phyloP scores from a whole-genome alignment of 768 basidiomycete genomes.

The Hericium alpestre region DNA sequence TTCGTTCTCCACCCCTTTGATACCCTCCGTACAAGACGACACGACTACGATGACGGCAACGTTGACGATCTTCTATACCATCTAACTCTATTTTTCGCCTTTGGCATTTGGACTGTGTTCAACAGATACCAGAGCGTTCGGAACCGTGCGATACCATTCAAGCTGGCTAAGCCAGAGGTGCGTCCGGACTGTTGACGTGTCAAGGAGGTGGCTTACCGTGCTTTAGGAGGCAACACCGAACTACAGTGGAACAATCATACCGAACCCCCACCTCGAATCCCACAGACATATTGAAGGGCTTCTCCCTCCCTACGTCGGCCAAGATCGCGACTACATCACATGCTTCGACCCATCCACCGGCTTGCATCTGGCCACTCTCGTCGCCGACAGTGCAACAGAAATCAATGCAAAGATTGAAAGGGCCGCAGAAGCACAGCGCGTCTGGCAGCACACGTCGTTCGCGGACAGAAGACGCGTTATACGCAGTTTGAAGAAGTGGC shows the following conservation, averaged over 20 bases:
- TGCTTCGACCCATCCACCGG: conserved; percentile 88
- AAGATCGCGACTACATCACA: conserved; percentile 65
- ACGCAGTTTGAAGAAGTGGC: conserved; percentile 82
- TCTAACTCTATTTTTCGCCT: conserved; percentile 57
- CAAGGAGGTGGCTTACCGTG: conserved; percentile 1
- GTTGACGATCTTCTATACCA: conserved; percentile 53
- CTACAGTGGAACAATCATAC: conserved; percentile 47
- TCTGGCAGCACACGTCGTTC: conserved; percentile 72
- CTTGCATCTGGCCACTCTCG: conserved; percentile 64
- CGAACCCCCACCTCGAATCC: conserved; percentile 50
- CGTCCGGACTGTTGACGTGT: conserved; percentile 12
- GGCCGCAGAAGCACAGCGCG: conserved; percentile 56
- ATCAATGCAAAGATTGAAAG: conserved; percentile 62
- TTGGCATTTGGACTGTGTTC: conserved; percentile 73
- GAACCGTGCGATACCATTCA: conserved; percentile 66
- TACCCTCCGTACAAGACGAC: conserved; percentile 36
- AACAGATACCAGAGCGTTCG: conserved; percentile 63
- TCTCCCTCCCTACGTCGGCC: conserved; percentile 34
- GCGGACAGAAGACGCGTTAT: conserved; percentile 73
- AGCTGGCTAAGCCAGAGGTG: conserved; percentile 48
- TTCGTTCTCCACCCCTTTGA: conserved; percentile 41
- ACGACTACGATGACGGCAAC: conserved; percentile 22
- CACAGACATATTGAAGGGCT: conserved; percentile 50
- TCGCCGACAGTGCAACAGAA: conserved; percentile 64
- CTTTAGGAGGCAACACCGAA: conserved; percentile 21